Conservation (phyloP, 2,329 filamentous ascomycete genomes). For the Aspergillus sergii region DNA sequence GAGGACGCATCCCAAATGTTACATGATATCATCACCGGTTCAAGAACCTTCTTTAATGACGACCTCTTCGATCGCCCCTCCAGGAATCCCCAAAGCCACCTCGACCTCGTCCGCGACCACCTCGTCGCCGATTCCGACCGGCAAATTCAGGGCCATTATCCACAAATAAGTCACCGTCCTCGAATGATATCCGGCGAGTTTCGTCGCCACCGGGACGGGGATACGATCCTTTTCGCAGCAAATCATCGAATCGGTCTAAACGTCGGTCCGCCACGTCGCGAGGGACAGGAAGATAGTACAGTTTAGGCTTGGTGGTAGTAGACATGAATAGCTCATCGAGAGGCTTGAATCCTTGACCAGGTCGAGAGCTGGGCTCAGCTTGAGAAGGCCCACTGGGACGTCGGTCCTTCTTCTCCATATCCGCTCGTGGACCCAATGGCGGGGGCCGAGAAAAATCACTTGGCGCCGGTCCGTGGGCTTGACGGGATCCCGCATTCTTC, state of each 20-base stretch:
- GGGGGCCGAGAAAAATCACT: constrained; percentile 24
- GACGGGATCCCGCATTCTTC: constrained; percentile 21
- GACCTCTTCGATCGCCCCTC: constrained; percentile 16
- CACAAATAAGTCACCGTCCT: constrained; percentile 66
- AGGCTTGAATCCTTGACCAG: constrained; percentile 53
- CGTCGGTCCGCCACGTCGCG: constrained; percentile 66
- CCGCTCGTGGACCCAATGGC: constrained; percentile 30
- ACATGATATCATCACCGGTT: neutral
- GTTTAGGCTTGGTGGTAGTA: constrained; percentile 63
- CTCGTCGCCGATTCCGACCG: constrained; percentile 20
- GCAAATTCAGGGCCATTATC: constrained; percentile 68
- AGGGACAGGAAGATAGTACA: constrained; percentile 68
- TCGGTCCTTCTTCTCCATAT: constrained; percentile 25
- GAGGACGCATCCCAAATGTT: neutral
- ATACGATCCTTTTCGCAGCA: constrained; percentile 42
- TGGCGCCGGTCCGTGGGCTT: constrained; percentile 14
- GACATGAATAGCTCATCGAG: constrained; percentile 63
- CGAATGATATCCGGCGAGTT: constrained; percentile 73
- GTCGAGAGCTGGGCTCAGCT: constrained; percentile 21
- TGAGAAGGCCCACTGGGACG: constrained; percentile 28
- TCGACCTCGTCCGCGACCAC: constrained; percentile 41
- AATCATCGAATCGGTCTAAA: constrained; percentile 59
- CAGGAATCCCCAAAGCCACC: constrained; percentile 29
- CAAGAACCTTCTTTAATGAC: constrained; percentile 8
- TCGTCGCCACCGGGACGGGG: constrained; percentile 50